Evolutionary conservation across 495 filamentous ascomycete species (phyloP).

Genomic region (Penicillium steckii): DNA sequence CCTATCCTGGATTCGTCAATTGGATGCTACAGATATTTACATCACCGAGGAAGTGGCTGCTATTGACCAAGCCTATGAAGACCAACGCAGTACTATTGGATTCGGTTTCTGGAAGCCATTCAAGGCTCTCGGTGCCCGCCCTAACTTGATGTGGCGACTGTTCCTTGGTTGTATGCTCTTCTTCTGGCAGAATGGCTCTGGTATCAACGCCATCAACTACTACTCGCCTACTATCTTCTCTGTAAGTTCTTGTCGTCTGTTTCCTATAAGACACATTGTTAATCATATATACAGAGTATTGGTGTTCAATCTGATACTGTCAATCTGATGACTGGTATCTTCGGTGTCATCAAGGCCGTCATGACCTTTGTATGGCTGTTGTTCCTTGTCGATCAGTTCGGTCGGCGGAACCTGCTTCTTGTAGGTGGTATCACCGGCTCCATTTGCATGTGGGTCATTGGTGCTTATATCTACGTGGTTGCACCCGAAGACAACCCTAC

Average conservation of each 20-base stretch:
- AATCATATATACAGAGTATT: conserved; percentile 30
- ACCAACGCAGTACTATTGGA: conserved; percentile 54
- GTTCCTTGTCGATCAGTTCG: conserved; percentile 69
- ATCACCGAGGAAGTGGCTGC: conserved; percentile 65
- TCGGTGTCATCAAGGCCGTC: conserved; percentile 52
- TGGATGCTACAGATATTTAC: conserved; percentile 59
- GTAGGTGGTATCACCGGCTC: conserved; percentile 68
- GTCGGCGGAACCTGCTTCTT: conserved; percentile 65
- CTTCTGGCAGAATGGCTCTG: conserved; percentile 64
- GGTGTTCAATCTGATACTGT: conserved; percentile 44
- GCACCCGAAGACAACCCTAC: conserved; percentile 45
- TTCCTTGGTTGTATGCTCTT: conserved; percentile 67
- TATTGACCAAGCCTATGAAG: conserved; percentile 60
- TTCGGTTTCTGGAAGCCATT: conserved; percentile 69
- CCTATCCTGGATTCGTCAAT: conserved; percentile 64
- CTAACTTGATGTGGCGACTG: conserved; percentile 58
- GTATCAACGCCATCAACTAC: conserved; percentile 71
- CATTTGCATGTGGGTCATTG: conserved; percentile 73
- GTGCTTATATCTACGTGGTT: conserved; percentile 61
- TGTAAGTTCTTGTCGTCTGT: conserved; percentile 2
- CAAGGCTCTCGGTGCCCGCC: conserved; percentile 46
- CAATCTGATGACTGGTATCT: conserved; percentile 49
- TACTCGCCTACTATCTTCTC: conserved; percentile 61
- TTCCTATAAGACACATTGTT: not conserved
- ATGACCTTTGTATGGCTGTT: conserved; percentile 63